Evolutionary conservation across 1,284 basidiomycete genomes (phyloP).

Genomic region (Cutaneotrichosporon cutaneum): DNA sequence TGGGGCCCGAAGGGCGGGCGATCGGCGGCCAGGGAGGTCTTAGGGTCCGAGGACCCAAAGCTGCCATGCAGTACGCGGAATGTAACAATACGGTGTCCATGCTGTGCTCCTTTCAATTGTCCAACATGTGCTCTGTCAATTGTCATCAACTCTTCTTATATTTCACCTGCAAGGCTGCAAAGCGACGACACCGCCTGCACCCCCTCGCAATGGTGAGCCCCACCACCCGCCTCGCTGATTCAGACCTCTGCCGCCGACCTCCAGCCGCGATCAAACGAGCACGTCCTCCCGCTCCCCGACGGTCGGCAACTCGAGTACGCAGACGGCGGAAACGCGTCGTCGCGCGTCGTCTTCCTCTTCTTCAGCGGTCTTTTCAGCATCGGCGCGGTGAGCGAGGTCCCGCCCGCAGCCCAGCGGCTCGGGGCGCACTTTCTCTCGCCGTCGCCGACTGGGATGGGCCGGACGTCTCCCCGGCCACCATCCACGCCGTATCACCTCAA

Average conservation of each 20-base stretch:
- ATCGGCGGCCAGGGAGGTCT: too few relatives aligned
- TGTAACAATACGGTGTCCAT: too few relatives aligned
- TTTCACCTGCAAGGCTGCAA: too few relatives aligned
- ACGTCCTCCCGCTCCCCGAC: constrained; percentile 4
- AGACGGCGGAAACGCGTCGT: not conserved
- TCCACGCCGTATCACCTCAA: constrained; percentile 51
- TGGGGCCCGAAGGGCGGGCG: too few relatives aligned
- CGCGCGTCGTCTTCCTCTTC: constrained; percentile 15
- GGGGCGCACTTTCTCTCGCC: constrained; percentile 12
- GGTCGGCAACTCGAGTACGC: constrained; percentile 16
- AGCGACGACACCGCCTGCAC: too few relatives aligned
- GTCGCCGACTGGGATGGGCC: constrained; percentile 14
- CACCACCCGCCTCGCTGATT: not conserved
- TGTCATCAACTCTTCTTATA: too few relatives aligned
- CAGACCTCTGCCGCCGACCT: constrained; percentile 8
- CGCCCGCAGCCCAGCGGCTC: not conserved
- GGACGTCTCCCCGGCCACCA: constrained; percentile 20
- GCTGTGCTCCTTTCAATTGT: too few relatives aligned
- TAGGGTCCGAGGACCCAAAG: too few relatives aligned
- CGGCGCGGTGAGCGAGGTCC: not conserved
- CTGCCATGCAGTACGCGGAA: too few relatives aligned
- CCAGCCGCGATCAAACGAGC: constrained; percentile 9
- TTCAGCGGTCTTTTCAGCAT: constrained; percentile 13
- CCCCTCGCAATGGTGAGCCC: not conserved
- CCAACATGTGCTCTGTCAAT: too few relatives aligned